These are phyloP conservation scores for Globisporangium heterothallicum DNA, from an alignment of 352 stramenopile genomes.

Conservation along the genomic window DNA sequence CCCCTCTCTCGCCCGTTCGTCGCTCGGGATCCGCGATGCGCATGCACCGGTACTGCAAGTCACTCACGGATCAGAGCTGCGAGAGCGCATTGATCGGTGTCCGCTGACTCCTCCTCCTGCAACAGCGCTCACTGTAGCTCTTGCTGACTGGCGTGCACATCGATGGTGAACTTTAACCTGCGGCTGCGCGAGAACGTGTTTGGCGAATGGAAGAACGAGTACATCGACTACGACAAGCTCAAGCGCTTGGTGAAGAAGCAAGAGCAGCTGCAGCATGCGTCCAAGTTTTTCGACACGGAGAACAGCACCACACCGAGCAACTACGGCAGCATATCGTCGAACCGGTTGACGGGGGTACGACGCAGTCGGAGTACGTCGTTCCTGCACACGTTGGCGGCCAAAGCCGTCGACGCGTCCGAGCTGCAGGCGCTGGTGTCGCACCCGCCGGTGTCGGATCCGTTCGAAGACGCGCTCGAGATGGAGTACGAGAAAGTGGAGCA, in stretches of 20 bases:
- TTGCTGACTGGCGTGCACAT: too few species aligned
- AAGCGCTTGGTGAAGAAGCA: constrained; percentile 80
- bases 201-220: constrained; percentile 83
- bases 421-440: constrained; percentile 24
- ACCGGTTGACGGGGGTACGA: constrained; percentile 18
- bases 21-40: not conserved
- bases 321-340: constrained; percentile 17
- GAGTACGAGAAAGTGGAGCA: constrained; percentile 90
- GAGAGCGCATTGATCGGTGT: too few species aligned
- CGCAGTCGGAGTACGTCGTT: constrained; percentile 6
- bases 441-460: constrained; percentile 34
- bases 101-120: too few species aligned
- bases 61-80: too few species aligned
- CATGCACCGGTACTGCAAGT: not conserved
- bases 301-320: constrained; percentile 11
- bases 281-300: constrained; percentile 11
- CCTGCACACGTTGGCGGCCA: constrained; percentile 3
- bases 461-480: constrained; percentile 73
- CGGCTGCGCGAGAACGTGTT: constrained; percentile 81
- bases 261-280: constrained; percentile 31
- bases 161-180: constrained; percentile 77
- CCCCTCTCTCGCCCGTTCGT: not conserved
- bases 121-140: too few species aligned
- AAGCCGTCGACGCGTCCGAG: constrained; percentile 16
- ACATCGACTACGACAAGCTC: constrained; percentile 87